phyloP scores from a whole-genome alignment of 2,329 filamentous ascomycete species.

The Xylariaceae sp. region DNA sequence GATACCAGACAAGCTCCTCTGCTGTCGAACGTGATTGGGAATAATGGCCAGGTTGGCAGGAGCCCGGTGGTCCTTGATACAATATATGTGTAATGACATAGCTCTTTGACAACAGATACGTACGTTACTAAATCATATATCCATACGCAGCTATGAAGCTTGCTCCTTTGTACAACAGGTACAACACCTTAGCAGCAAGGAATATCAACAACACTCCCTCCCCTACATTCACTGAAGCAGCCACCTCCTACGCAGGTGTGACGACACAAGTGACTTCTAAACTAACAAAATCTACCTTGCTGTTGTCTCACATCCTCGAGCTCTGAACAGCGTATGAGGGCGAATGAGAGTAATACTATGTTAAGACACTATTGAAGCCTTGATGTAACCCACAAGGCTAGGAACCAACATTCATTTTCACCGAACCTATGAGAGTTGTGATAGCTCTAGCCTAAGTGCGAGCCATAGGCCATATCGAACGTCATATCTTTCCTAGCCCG shows the following conservation, averaged over 20 bases:
- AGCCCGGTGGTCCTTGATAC: too few relatives aligned
- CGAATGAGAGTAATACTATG: neutral
- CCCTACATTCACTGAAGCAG: neutral
- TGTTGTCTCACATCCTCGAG: neutral
- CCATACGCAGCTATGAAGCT: too few relatives aligned
- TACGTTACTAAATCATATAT: too few relatives aligned
- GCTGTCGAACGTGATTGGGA: neutral
- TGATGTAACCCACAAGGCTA: neutral
- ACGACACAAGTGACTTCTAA: too few relatives aligned
- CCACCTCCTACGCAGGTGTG: neutral
- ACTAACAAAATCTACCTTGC: too few relatives aligned
- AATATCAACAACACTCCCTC: too few relatives aligned
- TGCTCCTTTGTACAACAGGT: too few relatives aligned
- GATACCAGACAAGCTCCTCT: neutral
- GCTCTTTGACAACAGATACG: too few relatives aligned
- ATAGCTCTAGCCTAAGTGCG: neutral
- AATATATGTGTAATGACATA: too few relatives aligned
- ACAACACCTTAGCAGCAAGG: too few relatives aligned
- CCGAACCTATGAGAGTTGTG: neutral
- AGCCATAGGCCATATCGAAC: neutral
- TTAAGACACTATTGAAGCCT: neutral
- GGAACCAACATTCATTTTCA: neutral
- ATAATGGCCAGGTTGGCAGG: too few relatives aligned
- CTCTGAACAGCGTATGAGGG: neutral
- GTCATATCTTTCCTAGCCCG: neutral